phyloP scores from a whole-genome alignment of 768 basidiomycete genomes.

The Agaricus sinodeliciosus region DNA sequence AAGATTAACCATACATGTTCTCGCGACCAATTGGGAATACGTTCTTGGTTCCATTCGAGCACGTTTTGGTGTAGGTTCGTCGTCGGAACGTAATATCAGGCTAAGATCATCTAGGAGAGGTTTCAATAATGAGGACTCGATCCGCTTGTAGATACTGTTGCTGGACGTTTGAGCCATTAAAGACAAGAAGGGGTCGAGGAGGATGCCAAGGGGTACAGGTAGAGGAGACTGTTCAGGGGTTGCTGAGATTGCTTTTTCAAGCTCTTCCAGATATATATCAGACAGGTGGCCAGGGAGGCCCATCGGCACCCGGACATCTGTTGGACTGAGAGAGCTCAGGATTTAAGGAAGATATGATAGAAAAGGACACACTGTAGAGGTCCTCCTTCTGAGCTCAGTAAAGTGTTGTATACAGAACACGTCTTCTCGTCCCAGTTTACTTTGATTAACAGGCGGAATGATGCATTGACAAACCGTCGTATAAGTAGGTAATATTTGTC shows the following conservation, averaged over 20 bases:
- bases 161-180: slow-evolving; percentile 66
- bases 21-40: slow-evolving; percentile 41
- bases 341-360: neutral
- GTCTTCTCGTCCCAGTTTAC: slow-evolving; percentile 55
- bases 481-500: slow-evolving; percentile 98
- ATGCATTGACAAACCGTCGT: slow-evolving; percentile 79
- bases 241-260: slow-evolving; percentile 56
- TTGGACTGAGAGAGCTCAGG: slow-evolving; percentile 39
- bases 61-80: slow-evolving; percentile 39
- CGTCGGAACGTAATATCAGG: slow-evolving; percentile 23
- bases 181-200: slow-evolving; percentile 59
- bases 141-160: slow-evolving; percentile 62
- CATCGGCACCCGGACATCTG: slow-evolving; percentile 66
- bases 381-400: slow-evolving; percentile 62
- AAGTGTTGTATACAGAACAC: slow-evolving; percentile 58
- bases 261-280: slow-evolving; percentile 87
- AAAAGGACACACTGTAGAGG: slow-evolving; percentile 64
- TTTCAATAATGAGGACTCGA: slow-evolving; percentile 59
- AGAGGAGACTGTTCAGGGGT: slow-evolving; percentile 38
- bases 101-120: slow-evolving; percentile 60
- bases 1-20: slow-evolving; percentile 45
- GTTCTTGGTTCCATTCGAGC: slow-evolving; percentile 29
- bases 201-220: slow-evolving; percentile 27
- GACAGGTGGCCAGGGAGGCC: slow-evolving; percentile 81
- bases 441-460: slow-evolving; percentile 74